Base-by-base conservation (phyloP, 306 rosid species). In the Arachis hypogaea region DNA sequence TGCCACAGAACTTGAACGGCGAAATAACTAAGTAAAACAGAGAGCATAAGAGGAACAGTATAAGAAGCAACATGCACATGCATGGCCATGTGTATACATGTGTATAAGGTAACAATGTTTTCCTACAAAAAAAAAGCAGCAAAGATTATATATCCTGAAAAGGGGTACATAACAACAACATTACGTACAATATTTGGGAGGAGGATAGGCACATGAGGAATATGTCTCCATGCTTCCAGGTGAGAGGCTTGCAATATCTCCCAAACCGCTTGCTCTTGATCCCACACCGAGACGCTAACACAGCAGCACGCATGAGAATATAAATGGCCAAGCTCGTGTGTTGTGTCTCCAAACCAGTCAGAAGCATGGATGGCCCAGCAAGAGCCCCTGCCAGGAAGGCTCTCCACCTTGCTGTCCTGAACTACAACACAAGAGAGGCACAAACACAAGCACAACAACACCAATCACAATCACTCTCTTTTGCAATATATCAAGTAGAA, bases 121-220 rank as follows among this genome's bases (percentile, higher is more conserved):
- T 36, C 40, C 36, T 46, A 18, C 57, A 51, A 18, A 16, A 38
- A 51, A 68, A 22, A 10, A 45, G 57, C 28, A 22, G 28, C 3
- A 11, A 10, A 2, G n/a, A 78, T 33, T 33, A 33, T 33, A 33
- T 33, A 33, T 33, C 8, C 55, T 29, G 28, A 80, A 4, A 41
- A 14, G 9, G 57, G 44, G 57, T 18, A 40, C 55, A 2, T 51
- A 74, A 58, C 58, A 33, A 22, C 51, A 33, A 22, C 51, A 54
- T 30, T 57, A 78, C 99, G 5, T 88, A 94, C 99, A 95, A 76
- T 83, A 95, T 95, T 59, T 95, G 99, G 3, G 93, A 89, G 68
- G 98, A 92, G 73, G 98, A 92, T 60, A 95, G 89, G 75, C 99
- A 92, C 99, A 95, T 90, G 7, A 95, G 99, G 83, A 95, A 88